These are phyloP conservation scores for Cutaneotrichosporon sp. DNA, from an alignment of 1,284 basidiomycete species.

Conservation along the genomic window DNA sequence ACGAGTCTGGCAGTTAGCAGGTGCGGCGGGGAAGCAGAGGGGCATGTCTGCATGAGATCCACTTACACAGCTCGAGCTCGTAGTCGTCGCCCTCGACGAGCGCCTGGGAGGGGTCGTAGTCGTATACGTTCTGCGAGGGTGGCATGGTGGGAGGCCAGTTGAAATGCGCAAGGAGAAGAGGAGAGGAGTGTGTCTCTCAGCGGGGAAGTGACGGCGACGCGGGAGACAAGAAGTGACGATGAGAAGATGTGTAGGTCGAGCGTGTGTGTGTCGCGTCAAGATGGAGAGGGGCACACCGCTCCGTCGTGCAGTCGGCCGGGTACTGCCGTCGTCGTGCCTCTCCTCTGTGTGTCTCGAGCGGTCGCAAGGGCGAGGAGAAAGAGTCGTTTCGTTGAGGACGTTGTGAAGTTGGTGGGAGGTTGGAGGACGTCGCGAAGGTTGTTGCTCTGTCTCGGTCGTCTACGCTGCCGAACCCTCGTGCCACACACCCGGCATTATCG, in stretches of 20 bases:
- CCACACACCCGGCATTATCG: too few relatives aligned
- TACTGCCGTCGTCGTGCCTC: too few relatives aligned
- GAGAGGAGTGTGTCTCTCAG: too few relatives aligned
- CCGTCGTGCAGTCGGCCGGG: too few relatives aligned
- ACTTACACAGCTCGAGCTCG: conserved; percentile 39
- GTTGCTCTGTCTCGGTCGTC: too few relatives aligned
- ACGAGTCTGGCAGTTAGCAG: conserved; percentile 34
- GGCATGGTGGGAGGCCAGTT: conserved; percentile 15
- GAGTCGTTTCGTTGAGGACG: too few relatives aligned
- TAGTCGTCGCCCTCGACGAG: conserved; percentile 37
- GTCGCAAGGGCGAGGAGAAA: too few relatives aligned
- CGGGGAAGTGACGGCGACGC: background rate
- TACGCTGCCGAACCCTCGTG: too few relatives aligned
- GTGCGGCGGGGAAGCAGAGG: background rate
- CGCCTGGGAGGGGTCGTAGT: conserved; percentile 24
- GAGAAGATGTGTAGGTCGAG: background rate
- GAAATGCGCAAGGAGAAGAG: background rate
- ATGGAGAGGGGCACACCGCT: background rate
- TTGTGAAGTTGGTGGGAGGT: too few relatives aligned
- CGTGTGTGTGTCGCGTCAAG: background rate
- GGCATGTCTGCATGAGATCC: too few relatives aligned
- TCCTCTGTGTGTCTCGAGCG: too few relatives aligned
- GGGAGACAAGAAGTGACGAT: background rate
- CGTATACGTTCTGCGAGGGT: background rate
- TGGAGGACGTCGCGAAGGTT: too few relatives aligned